Evolutionary conservation across 2,329 filamentous ascomycete genomes (phyloP).

Genomic region (Myrmaecium sp.): DNA sequence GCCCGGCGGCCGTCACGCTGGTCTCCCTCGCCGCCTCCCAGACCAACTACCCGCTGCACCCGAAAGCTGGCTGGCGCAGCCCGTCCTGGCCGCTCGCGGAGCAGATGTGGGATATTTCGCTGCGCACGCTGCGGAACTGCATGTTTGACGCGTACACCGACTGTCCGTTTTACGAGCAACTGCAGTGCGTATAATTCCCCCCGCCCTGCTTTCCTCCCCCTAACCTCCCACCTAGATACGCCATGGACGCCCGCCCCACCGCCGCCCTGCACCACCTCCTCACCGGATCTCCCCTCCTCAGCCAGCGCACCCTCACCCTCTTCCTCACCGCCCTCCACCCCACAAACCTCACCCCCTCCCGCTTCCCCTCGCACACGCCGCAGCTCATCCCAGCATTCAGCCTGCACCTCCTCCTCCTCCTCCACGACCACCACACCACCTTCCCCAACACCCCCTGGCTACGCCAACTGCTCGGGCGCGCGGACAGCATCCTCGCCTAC

Average conservation of each 20-base stretch:
- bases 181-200: too few relatives aligned
- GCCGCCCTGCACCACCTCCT: conserved; percentile 12
- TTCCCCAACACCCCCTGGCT: conserved; percentile 18
- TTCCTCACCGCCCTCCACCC: conserved; percentile 7
- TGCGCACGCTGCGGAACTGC: conserved; percentile 18
- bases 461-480: conserved; percentile 14
- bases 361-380: conserved; percentile 19
- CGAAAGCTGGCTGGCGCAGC: conserved; percentile 12
- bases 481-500: conserved; percentile 20
- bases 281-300: conserved; percentile 11
- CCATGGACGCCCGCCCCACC: conserved; percentile 9
- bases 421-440: conserved; percentile 21
- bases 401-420: conserved; percentile 20
- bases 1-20: conserved; percentile 10
- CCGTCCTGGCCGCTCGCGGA: conserved; percentile 4
- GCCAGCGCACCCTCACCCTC: conserved; percentile 10
- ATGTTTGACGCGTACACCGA: conserved; percentile 16
- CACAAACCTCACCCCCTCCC: conserved; percentile 19
- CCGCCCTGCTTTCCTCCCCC: too few relatives aligned
- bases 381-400: conserved; percentile 13
- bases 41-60: conserved; percentile 20
- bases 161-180: conserved; percentile 15
- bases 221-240: too few relatives aligned
- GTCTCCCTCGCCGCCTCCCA: conserved; percentile 13
- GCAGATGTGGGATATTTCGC: conserved; percentile 10